Percentiles rank a stretch among this genome's conserved stretches.
Conservation (phyloP, 257 asterid species). For the Penstemon davidsonii region DNA sequence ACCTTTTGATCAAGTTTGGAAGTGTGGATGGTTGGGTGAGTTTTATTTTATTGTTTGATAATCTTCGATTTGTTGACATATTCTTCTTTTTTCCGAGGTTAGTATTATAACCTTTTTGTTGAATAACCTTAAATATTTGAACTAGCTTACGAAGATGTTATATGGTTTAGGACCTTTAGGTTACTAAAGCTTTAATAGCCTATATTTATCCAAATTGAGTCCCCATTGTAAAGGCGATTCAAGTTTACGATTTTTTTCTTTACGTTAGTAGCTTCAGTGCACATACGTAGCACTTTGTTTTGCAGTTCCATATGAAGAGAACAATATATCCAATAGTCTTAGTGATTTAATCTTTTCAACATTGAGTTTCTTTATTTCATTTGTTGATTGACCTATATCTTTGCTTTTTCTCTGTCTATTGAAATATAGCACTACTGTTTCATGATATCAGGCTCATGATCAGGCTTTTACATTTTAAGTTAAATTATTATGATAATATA, state of each 20-base stretch:
- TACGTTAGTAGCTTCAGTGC: conserved; percentile 7
- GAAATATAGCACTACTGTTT: background rate
- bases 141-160: background rate
- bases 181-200: background rate
- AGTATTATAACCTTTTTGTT: conserved; percentile 2
- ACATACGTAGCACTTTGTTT: background rate
- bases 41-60: conserved; percentile 31
- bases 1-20: conserved; percentile 88
- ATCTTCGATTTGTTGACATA: background rate
- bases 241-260: background rate
- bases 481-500: no score
- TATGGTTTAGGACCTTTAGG: background rate
- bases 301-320: background rate
- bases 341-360: background rate
- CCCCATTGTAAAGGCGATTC: conserved; percentile 11
- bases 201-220: conserved; percentile 1
- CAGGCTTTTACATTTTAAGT: no score
- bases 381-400: background rate
- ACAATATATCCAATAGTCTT: background rate
- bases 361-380: background rate
- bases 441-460: no score
- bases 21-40: conserved; percentile 99
- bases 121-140: background rate
- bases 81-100: background rate
- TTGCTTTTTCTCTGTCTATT: background rate